phyloP scores from a whole-genome alignment of 768 basidiomycete species.

The Suillus subalutaceus region DNA sequence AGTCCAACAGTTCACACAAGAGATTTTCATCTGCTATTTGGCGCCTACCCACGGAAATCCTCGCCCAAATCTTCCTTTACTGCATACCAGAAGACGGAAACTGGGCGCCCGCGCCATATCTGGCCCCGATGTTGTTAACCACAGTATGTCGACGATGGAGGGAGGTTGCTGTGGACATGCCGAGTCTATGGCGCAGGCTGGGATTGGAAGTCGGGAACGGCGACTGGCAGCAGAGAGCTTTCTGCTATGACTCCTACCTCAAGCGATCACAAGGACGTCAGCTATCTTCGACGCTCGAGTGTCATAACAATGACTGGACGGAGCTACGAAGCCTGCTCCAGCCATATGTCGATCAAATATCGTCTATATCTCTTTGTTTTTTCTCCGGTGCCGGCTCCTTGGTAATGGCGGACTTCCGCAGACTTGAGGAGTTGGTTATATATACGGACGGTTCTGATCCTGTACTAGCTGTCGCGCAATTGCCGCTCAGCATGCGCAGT shows the following conservation, averaged over 20 bases:
- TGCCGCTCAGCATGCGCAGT: not conserved
- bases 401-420: not conserved
- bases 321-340: not conserved
- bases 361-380: not conserved
- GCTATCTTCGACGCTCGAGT: not conserved
- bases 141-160: not conserved
- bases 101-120: slow-evolving; percentile 25
- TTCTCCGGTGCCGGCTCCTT: not conserved
- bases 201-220: not conserved
- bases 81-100: slow-evolving; percentile 31
- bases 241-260: not conserved
- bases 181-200: not conserved
- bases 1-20: slow-evolving; percentile 13
- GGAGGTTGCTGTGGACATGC: slow-evolving; percentile 29
- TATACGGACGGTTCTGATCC: not conserved
- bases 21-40: slow-evolving; percentile 34
- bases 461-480: not conserved
- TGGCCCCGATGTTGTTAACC: not conserved
- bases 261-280: slow-evolving; percentile 1
- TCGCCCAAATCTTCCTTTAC: slow-evolving; percentile 41
- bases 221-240: not conserved
- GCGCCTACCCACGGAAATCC: slow-evolving; percentile 47
- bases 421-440: not conserved
- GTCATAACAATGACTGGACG: not conserved
- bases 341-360: not conserved